Base-by-base conservation (phyloP, 129 eudicot species). In the Glebionis coronaria region DNA sequence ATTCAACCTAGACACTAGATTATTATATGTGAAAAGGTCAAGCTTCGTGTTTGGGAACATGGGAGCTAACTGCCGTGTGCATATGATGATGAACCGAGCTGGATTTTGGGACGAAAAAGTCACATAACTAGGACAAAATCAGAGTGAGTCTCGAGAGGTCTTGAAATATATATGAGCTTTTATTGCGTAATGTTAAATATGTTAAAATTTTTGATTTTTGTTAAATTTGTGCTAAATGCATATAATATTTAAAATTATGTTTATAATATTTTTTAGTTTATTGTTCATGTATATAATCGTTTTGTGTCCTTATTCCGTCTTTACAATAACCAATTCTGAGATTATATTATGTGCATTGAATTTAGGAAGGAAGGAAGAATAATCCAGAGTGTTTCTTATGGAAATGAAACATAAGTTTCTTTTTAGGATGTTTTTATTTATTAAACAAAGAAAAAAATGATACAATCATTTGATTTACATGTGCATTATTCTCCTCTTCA, bases 321-420 rank as follows among this genome's bases (percentile, higher is more conserved):
- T n/a, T n/a, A n/a, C n/a, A n/a, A 51, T 23, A 51, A 46, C 5
- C 57, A 42, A 42, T 58, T 42, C 69, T 65, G 12, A 59, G 66
- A 70, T 70, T 82, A 47, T 70, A 55, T 42, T 6, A 57, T 31
- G 81, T 82, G 82, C 95, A 77, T 71, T 85, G 96, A 85, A 85
- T 80, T 76, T 80, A 81, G 88, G 69, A 81, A 45, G 74, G 57
- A 49, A 54, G 61, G 53, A 66, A 72, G 96, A 88, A 85, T 88
- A 85, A 88, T 84, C 80, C 95, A 88, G 95, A 78, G 91, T 88
- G 95, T 80, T 77, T 35, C 70, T 81, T 70, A 73, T 82, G 80
- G 56, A 77, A 73, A 46, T 73, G 71, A 67, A 78, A 31, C 61
- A 65, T 35, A 47, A 64, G 62, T 70, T 47, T 79, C 69, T 67